Percentiles rank a stretch among this genome's conserved stretches.
Evolutionary conservation across 2,329 filamentous ascomycete species (phyloP).

Genomic region (Verticillium tricorpus): DNA sequence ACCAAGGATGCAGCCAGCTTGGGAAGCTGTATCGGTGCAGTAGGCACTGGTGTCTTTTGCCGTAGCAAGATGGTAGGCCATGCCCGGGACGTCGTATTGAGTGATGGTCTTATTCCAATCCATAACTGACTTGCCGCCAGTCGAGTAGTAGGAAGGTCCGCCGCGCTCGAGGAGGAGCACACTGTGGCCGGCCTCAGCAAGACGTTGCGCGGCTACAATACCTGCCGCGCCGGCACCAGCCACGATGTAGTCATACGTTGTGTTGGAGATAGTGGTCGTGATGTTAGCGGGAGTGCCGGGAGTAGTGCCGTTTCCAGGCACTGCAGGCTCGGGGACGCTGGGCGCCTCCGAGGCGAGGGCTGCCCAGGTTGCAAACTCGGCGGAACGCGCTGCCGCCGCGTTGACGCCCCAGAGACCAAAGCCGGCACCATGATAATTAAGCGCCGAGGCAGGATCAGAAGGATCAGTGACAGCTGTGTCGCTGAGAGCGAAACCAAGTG

Average conservation of each 20-base stretch:
- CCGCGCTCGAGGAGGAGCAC: conserved; percentile 14
- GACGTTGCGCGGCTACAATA: conserved; percentile 10
- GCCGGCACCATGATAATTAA: conserved; percentile 15
- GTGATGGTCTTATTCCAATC: conserved; percentile 21
- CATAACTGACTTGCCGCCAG: conserved; percentile 14
- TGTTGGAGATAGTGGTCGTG: conserved; percentile 9
- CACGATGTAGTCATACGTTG: conserved; percentile 14
- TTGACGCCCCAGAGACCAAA: conserved; percentile 16
- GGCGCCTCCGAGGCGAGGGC: conserved; percentile 18
- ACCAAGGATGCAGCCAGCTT: conserved; percentile 26
- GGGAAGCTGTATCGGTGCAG: conserved; percentile 21
- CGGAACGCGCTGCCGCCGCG: conserved; percentile 13
- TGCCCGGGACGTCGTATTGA: conserved; percentile 15
- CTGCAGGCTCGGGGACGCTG: background rate
- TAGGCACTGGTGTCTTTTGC: conserved; percentile 11
- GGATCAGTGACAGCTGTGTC: conserved; percentile 13
- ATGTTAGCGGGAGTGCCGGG: background rate
- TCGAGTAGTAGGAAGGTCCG: conserved; percentile 7
- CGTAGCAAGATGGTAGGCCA: conserved; percentile 11
- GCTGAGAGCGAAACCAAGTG: conserved; percentile 12
- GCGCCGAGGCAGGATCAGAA: conserved; percentile 9
- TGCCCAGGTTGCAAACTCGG: conserved; percentile 15
- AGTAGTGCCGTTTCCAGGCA: conserved; percentile 8
- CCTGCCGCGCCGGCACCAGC: conserved; percentile 12
- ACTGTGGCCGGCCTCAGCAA: conserved; percentile 12